Evolutionary conservation across 352 stramenopile genomes (phyloP), one percentile per base, ranked within the genome.

Genomic region (Phytophthora citrophthora): DNA sequence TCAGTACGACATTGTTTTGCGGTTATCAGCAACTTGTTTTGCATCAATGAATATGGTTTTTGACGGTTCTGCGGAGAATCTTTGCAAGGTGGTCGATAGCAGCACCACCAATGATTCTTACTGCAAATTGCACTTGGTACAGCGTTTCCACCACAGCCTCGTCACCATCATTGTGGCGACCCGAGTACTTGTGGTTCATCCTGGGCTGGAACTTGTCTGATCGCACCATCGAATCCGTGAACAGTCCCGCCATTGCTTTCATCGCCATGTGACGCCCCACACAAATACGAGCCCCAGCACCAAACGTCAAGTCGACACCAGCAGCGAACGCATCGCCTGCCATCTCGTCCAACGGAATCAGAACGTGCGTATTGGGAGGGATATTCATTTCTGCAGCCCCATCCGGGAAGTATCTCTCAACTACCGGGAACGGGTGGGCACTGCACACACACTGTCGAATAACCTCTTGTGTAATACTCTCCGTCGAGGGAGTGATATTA

Each of bases 201-300:
- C 27, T 56, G 2, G 68, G 68, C 18, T 72, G 63, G 18, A 76
- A 76, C 36, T 32, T 39, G 5, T 70, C 40, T 11, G 63, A 76
- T 24, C 63, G 63, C 26, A 72, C 63, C 5, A 76, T 45, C 0
- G 24, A 29, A 57, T 76, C 63, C 7, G 57, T 76, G 12, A 76
- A 76, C 16, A 76, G 45, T 23, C 68, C 68, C 13, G 54, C 32
- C 68, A 76, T 73, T 8, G 63, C 63, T 64, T 76, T 76, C 68
- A 76, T 73, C 12, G 68, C 68, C 52, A 76, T 73, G 40, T 70
- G 68, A 36, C 68, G 68, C 13, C 68, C 68, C 18, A 66, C 53
- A 54, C 68, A 76, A 36, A 65, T 26, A 23, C 68, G 63, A 36
- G 63, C 51, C n/a, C 63, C 68, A 44, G 53, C 63, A 34, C 68